Evolutionary conservation across 129 eudicot species (phyloP).

Genomic region (Centaurea solstitialis): DNA sequence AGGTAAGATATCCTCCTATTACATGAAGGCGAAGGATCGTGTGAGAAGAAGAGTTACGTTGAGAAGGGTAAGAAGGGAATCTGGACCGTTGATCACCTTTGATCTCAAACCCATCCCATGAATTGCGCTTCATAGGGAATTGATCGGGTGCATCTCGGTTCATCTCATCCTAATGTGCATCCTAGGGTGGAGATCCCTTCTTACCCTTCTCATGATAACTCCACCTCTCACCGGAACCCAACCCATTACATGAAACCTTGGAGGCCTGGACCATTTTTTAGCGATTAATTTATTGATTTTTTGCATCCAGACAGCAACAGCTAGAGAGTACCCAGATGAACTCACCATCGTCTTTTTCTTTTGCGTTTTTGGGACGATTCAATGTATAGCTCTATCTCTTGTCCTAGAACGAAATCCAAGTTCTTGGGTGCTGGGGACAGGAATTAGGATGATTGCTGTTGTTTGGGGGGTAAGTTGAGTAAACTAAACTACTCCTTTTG

Average conservation of each 20-base stretch:
- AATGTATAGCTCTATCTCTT: slow-evolving; percentile 6
- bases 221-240: too few relatives aligned
- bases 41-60: too few relatives aligned
- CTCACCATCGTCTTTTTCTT: slow-evolving; percentile 21
- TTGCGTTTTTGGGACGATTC: slow-evolving; percentile 19
- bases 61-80: too few relatives aligned
- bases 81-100: too few relatives aligned
- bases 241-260: too few relatives aligned
- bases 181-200: too few relatives aligned
- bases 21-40: too few relatives aligned
- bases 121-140: too few relatives aligned
- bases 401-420: slow-evolving; percentile 16
- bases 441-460: slow-evolving; percentile 14
- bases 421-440: slow-evolving; percentile 11
- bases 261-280: background rate
- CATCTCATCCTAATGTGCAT: too few relatives aligned
- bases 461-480: slow-evolving; percentile 19
- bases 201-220: too few relatives aligned
- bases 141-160: too few relatives aligned
- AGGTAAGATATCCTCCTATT: background rate
- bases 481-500: background rate
- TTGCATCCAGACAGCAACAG: slow-evolving; percentile 12
- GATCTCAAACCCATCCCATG: too few relatives aligned
- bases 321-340: slow-evolving; percentile 18
- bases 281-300: background rate